Percentiles rank a stretch among this genome's conserved stretches.
Evolutionary conservation across 768 basidiomycete genomes (phyloP).

Genomic region (Roridomyces roridus): DNA sequence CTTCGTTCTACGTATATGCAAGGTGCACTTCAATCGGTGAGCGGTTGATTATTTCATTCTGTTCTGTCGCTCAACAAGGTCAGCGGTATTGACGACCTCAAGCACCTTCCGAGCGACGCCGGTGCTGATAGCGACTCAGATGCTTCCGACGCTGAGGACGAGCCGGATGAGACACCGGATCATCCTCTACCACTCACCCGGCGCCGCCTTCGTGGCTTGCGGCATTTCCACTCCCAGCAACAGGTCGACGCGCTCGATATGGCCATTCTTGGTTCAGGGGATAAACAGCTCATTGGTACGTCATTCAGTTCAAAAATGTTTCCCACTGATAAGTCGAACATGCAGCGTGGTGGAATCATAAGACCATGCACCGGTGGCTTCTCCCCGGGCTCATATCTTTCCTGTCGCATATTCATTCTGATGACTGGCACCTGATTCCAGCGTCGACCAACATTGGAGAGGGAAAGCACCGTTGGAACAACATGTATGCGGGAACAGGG

Average conservation of each 20-base stretch:
- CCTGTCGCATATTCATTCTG: neutral
- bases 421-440: neutral
- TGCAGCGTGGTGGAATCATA: neutral
- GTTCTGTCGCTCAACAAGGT: neutral
- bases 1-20: neutral
- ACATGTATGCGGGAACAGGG: neutral
- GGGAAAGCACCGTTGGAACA: neutral
- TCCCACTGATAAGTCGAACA: too few species aligned
- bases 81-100: neutral
- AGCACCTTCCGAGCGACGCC: neutral
- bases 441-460: neutral
- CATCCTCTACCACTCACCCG: neutral
- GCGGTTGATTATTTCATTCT: neutral
- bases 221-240: neutral
- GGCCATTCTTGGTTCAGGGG: neutral
- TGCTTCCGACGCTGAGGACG: neutral
- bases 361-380: neutral
- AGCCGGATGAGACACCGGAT: neutral
- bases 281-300: neutral
- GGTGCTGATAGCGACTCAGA: neutral
- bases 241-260: neutral
- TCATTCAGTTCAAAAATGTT: too few species aligned
- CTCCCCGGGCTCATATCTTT: neutral
- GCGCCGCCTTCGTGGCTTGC: neutral
- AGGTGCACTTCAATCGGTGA: constrained; percentile 7